These are phyloP conservation scores for Chenopodium berlandieri DNA, from an alignment of 148 eudicot species.

Conservation along the genomic window DNA sequence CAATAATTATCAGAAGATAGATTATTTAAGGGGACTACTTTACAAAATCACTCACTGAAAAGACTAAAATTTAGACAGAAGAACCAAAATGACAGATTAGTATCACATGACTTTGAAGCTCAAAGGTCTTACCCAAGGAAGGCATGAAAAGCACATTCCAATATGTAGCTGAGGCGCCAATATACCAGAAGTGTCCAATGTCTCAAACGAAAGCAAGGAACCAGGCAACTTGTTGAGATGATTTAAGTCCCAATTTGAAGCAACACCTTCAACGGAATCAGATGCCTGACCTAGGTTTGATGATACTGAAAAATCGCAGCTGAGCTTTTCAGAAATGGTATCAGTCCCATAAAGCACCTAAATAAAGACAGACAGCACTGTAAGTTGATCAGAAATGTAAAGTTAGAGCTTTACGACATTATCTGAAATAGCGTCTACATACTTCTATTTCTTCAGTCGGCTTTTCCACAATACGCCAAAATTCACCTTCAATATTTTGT, in stretches of 20 bases:
- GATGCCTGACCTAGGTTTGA: constrained; percentile 25
- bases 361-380: constrained; percentile 15
- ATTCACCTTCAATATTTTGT: constrained; percentile 71
- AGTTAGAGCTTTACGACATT: neutral
- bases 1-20: neutral
- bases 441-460: constrained; percentile 77
- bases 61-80: neutral
- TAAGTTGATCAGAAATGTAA: constrained; percentile 13
- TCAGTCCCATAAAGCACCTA: constrained; percentile 65
- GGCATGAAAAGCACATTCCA: constrained; percentile 89
- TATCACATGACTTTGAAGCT: neutral
- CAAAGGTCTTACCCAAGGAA: constrained; percentile 71
- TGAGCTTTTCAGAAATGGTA: constrained; percentile 29
- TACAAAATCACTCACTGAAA: neutral
- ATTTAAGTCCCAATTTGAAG: constrained; percentile 71
- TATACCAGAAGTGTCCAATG: constrained; percentile 31
- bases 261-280: constrained; percentile 29
- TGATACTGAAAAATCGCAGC: constrained; percentile 35
- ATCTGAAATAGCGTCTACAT: constrained; percentile 24
- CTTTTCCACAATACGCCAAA: constrained; percentile 66
- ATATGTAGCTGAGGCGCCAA: constrained; percentile 52
- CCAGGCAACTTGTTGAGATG: constrained; percentile 52
- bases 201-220: constrained; percentile 75
- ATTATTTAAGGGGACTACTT: neutral
- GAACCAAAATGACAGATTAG: neutral